Evolutionary conservation across 108 stramenopile genomes (phyloP).

Genomic region (Cylindrotheca closterium): DNA sequence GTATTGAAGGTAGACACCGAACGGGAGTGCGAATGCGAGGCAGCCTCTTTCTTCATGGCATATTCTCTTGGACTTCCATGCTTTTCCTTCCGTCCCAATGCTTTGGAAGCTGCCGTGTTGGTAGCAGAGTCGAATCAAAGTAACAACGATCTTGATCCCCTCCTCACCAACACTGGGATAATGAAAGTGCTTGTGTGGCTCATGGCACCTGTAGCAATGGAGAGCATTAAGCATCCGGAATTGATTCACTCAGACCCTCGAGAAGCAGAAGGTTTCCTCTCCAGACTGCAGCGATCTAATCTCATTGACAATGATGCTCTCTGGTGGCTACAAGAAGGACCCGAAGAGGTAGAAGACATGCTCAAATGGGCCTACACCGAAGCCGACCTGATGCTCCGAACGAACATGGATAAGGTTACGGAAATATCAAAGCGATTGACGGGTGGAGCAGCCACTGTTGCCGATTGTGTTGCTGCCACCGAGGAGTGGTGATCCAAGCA

Average conservation of each 20-base stretch:
- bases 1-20: conserved; percentile 86
- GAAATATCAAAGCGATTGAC: conserved; percentile 72
- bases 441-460: conserved; percentile 83
- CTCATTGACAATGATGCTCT: conserved; percentile 23
- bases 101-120: conserved; percentile 72
- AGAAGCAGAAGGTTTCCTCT: conserved; percentile 78
- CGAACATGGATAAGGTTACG: conserved; percentile 54
- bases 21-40: conserved; percentile 92
- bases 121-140: conserved; percentile 36
- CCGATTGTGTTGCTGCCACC: conserved; percentile 84
- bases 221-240: conserved; percentile 75
- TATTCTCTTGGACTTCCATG: conserved; percentile 92
- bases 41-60: conserved; percentile 85
- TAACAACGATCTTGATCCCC: conserved; percentile 45
- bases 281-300: conserved; percentile 53
- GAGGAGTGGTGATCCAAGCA: conserved; percentile 64
- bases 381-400: conserved; percentile 68
- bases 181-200: conserved; percentile 90
- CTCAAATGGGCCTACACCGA: conserved; percentile 83
- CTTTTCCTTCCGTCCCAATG: conserved; percentile 93
- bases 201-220: conserved; percentile 91
- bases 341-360: conserved; percentile 55
- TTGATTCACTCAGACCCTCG: conserved; percentile 88
- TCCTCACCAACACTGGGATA: conserved; percentile 74
- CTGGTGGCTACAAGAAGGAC: conserved; percentile 30